Conservation (phyloP, 2,329 filamentous ascomycete genomes). For the Venturia carpophila region DNA sequence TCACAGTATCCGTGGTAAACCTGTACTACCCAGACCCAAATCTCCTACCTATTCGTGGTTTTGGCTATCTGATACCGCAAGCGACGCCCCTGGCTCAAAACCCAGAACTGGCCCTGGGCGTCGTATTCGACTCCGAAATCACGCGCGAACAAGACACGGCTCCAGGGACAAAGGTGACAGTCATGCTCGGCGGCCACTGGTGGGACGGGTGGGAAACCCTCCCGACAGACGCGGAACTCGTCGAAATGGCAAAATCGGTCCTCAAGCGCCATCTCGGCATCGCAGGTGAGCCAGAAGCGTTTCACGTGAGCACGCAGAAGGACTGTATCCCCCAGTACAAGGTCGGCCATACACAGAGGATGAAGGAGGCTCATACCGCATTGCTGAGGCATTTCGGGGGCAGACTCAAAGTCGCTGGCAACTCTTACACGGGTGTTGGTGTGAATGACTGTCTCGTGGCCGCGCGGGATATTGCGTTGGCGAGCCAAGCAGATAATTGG, state of each 20-base stretch:
- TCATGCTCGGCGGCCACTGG: conserved; percentile 92
- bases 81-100: conserved; percentile 63
- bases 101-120: conserved; percentile 75
- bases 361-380: conserved; percentile 16
- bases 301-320: conserved; percentile 51
- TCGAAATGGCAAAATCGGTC: conserved; percentile 60
- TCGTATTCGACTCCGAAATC: conserved; percentile 79
- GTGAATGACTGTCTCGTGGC: conserved; percentile 20
- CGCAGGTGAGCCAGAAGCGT: conserved; percentile 51
- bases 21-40: conserved; percentile 65
- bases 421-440: conserved; percentile 19
- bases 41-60: conserved; percentile 61
- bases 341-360: conserved; percentile 61
- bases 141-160: conserved; percentile 41
- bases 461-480: conserved; percentile 10
- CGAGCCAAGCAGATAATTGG: conserved; percentile 1
- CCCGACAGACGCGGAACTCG: conserved; percentile 58
- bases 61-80: conserved; percentile 86
- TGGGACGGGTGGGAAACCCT: conserved; percentile 61
- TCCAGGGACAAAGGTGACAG: conserved; percentile 74
- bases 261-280: conserved; percentile 70
- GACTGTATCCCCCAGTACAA: conserved; percentile 88
- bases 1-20: conserved; percentile 88
- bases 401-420: conserved; percentile 19
- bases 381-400: conserved; percentile 13